Base-by-base conservation (phyloP, 495 filamentous ascomycete genomes). In the Achaetomiella virescens region DNA sequence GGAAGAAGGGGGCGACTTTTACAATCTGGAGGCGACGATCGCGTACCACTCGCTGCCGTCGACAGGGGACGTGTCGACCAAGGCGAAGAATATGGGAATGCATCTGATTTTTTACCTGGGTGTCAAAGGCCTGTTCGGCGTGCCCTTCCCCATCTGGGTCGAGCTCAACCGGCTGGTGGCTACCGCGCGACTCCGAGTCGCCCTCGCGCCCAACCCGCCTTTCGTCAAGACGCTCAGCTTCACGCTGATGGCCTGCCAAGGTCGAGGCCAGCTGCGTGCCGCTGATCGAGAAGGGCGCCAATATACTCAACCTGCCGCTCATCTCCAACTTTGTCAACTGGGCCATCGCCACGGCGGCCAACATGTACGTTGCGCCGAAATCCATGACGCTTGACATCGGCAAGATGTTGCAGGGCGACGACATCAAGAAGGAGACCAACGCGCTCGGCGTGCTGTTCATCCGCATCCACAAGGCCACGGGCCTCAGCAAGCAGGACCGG, bases 261-360 rank as follows among this genome's bases (percentile, higher is more conserved):
- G 87, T 97, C 5, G 78, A 84, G 59, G 92, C 92, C 11, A 86
- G 87, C n/a, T 97, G 92, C 68, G 83, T 93, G 22, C 92, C 92
- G 1, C 91, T 97, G 86, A 60, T 97, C 5, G 81, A 90, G 66
- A 84, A 82, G 48, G 91, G 90, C 14, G 86, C 95, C 59, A 97
- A 97, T 62, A 84, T 97, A 38, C 74, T 97, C 7, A 96, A 97
- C 59, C 73, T 97, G 24, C 92, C 92, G 0, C 65, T 97, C 43
- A 96, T 97, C 60, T 95, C 89, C 0, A 92, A 95, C 59, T 97
- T 97, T 66, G 91, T 96, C 71, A 95, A 97, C 71, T 95, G 90
- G 68, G 89, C 91, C n/a, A 95, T 97, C 59, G 84, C 79, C 33
- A 83, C 92, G 1, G 89, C 91, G 5, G 83, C 85, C 31, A 86